Base-by-base conservation (phyloP, 169 alveolate species). In the Theileria annulata region DNA sequence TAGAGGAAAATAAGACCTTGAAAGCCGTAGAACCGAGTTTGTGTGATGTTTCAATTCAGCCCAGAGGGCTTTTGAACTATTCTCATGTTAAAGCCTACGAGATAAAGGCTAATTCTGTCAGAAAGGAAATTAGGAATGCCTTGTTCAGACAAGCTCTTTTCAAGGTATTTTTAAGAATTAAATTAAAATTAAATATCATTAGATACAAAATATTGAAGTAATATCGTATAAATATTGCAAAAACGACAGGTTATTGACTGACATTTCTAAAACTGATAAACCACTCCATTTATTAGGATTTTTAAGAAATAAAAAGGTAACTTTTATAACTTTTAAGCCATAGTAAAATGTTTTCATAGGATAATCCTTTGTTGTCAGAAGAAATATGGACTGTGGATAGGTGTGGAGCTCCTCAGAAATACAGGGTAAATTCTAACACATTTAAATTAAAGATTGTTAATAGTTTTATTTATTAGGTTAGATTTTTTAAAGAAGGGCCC, bases 121-220 rank as follows among this genome's bases (percentile, higher is more conserved):
- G 90, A n/a, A 25, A 47, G 30, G 90, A 84, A 49, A 71, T 84
- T 37, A 74, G 87, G 30, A 77, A 84, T 73, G 75, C 90, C 0
- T 71, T 84, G 23, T 84, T 84, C 73, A 77, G 87, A 72, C 90
- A 84, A 81, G 86, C 90, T 13, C 84, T 84, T 21, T 77, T 84
- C 84, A 76, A 84, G 83, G 90, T 84, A 84, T 21, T 19, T 19
- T 12, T 27, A 3, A 27, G 1, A 62, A 9, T 62, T 27, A 62
- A 13, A 19, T 47, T 75, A 23, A 30, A 17, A 23, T 51, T 21
- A 27, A 51, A 54, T 12, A 33, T 33, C 48, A 51, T 4, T 77
- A 90, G 94, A 79, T 90, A 58, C 94, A 90, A 84, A 90, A 90
- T 77, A 72, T 90, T 12, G 94, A 90, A 67, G 94, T 90, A 10